Evolutionary conservation across 225 moss, liverwort and hornwort species (phyloP).

Genomic region (Polytrichum formosum): DNA sequence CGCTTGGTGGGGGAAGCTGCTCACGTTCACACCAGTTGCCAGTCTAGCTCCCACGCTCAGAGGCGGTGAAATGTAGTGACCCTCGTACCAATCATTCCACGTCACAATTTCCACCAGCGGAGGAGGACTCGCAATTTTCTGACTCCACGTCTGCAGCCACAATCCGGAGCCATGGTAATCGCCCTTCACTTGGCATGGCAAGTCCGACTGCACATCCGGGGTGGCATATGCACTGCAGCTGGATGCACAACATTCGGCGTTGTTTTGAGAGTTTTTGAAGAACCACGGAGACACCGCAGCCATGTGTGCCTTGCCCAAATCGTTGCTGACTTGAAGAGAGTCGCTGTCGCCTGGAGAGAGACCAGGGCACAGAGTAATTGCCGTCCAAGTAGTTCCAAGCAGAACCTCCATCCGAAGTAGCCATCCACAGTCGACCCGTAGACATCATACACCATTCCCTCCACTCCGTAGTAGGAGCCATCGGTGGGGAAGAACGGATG

Average conservation of each 20-base stretch:
- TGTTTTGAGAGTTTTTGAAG: constrained; percentile 24
- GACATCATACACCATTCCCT: constrained; percentile 1
- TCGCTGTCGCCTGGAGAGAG: constrained; percentile 14
- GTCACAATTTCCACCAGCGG: constrained; percentile 27
- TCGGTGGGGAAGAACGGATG: constrained; percentile 35
- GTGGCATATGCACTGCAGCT: constrained; percentile 12
- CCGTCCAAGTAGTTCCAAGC: constrained; percentile 18
- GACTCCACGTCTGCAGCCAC: constrained; percentile 38
- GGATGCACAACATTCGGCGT: constrained; percentile 17
- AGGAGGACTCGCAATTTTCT: constrained; percentile 24
- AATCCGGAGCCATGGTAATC: constrained; percentile 36
- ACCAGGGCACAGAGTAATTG: constrained; percentile 12
- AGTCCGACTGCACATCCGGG: constrained; percentile 7
- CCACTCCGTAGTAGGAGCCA: constrained; percentile 15
- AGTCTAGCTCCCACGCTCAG: constrained; percentile 19
- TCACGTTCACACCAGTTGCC: constrained; percentile 11
- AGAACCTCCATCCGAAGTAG: constrained; percentile 22
- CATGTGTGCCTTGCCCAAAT: constrained; percentile 36
- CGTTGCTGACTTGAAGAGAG: constrained; percentile 12
- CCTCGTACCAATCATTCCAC: constrained; percentile 45
- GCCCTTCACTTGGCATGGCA: constrained; percentile 30
- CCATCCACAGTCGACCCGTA: constrained; percentile 23
- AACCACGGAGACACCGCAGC: constrained; percentile 35
- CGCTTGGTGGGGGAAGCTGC: constrained; percentile 36
- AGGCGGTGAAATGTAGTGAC: constrained; percentile 29